Percentiles rank a stretch among this genome's conserved stretches.
Conservation (phyloP, 2,329 filamentous ascomycete genomes). For the Trichoderma atrobrunneum region DNA sequence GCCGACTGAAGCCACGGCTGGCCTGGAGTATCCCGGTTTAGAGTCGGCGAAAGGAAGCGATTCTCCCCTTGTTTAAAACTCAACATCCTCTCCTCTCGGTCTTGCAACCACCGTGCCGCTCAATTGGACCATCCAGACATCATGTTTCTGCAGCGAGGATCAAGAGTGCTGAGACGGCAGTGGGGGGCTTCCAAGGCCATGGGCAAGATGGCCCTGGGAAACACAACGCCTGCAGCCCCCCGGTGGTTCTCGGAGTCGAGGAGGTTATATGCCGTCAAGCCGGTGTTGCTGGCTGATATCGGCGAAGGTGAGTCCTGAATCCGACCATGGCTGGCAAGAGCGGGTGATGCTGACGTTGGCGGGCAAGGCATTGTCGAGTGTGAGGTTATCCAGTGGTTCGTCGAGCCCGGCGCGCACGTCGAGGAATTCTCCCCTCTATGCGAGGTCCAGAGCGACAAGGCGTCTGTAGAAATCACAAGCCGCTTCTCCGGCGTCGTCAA, state of each 20-base stretch:
- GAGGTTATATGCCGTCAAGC: conserved; percentile 62
- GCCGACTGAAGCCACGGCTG: conserved; percentile 34
- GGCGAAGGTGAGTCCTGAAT: conserved; percentile 63
- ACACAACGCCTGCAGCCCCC: conserved; percentile 31
- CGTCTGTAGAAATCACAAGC: conserved; percentile 86
- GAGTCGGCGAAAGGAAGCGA: conserved; percentile 12
- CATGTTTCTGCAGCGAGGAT: conserved; percentile 57
- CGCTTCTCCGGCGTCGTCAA: conserved; percentile 94
- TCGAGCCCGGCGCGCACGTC: conserved; percentile 89
- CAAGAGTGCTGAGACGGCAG: conserved; percentile 50
- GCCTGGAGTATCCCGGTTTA: conserved; percentile 10
- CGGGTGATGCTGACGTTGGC: conserved; percentile 6
- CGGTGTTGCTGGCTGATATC: conserved; percentile 80
- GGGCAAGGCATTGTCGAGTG: conserved; percentile 89
- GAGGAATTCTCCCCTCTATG: conserved; percentile 98
- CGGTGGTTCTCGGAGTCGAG: conserved; percentile 53
- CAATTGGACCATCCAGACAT: conserved; percentile 8
- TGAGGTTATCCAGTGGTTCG: conserved; percentile 99
- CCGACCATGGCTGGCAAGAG: not conserved
- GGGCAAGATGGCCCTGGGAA: conserved; percentile 34
- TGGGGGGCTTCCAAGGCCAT: conserved; percentile 46
- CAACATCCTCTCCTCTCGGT: not conserved
- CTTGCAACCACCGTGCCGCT: conserved; percentile 5
- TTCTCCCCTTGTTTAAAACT: conserved; percentile 16
- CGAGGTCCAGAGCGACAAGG: conserved; percentile 98